Conservation (phyloP, 2,329 filamentous ascomycete species). For the Beauveria pseudobassiana region DNA sequence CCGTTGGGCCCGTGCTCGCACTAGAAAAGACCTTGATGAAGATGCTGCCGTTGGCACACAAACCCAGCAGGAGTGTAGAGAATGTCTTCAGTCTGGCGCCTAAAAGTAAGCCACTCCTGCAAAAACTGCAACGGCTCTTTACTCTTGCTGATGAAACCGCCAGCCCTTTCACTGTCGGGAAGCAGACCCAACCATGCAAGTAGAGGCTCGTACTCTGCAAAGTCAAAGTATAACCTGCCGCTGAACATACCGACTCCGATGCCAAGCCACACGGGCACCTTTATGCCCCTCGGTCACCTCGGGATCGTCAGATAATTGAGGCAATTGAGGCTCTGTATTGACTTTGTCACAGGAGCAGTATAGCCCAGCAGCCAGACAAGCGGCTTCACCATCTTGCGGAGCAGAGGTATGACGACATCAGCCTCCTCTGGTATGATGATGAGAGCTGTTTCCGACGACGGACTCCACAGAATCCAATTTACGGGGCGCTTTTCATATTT, state of each 20-base stretch:
- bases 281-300: conserved; percentile 28
- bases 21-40: conserved; percentile 31
- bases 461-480: conserved; percentile 55
- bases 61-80: conserved; percentile 50
- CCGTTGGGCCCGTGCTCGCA: too few species aligned
- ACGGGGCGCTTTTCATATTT: conserved; percentile 34
- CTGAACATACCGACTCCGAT: conserved; percentile 54
- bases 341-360: conserved; percentile 49
- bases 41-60: conserved; percentile 38
- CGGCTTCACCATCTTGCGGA: conserved; percentile 21
- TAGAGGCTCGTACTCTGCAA: conserved; percentile 34
- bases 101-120: conserved; percentile 45
- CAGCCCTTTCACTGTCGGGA: conserved; percentile 5
- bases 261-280: conserved; percentile 43
- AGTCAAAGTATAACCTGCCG: conserved; percentile 53
- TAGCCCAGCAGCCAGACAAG: conserved; percentile 46
- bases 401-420: conserved; percentile 41
- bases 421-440: conserved; percentile 58
- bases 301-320: conserved; percentile 48
- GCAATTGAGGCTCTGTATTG: conserved; percentile 52
- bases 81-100: conserved; percentile 47
- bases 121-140: conserved; percentile 34
- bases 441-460: conserved; percentile 37
- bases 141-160: neutral
- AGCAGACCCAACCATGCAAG: conserved; percentile 24